Base-by-base conservation (phyloP, 129 eudicot genomes). In the Sambucus nigra region DNA sequence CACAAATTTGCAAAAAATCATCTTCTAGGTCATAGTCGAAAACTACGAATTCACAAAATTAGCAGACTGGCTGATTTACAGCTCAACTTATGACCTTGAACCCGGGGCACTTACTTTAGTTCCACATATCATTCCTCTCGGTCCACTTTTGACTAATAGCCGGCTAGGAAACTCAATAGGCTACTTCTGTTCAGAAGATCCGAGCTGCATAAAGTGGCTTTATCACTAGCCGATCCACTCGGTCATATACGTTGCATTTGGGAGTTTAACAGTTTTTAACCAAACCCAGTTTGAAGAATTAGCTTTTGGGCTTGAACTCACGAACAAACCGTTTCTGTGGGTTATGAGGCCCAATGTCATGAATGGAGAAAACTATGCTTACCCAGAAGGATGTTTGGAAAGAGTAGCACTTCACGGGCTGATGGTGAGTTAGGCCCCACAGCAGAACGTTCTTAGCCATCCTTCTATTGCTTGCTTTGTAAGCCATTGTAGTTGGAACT, bases 401-500 rank as follows among this genome's bases (percentile, higher is more conserved):
- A 52, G 61, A 26, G 42, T 64, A 15, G 69, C 42, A n/a, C 3
- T 14, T 40, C 59, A 52, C 18, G 69, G 61, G 15, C 25, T 39
- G 11, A 28, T 45, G 32, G 55, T 46, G 21, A 24, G 50, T 22
- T 60, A 55, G 65, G 65, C 55, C 10, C 38, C 69, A 20, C 69
- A 64, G 22, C 40, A 64, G 53, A 64, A 52, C 45, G 69, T 63
- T 18, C 45, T 63, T 1, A 38, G 38, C 17, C 69, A 63, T 51
- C 69, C 50, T 22, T 63, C 69, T 1, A 19, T 64, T 1, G 69
- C 61, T 38, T 64, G 69, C 23, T 24, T 64, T 15, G 4, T 64
- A 28, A 51, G 60, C 10, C 68, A 63, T 15, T 51, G 68, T 51
- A 59, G 68, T 19, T 63, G 68, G 68, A 63, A 61, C 57, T 63